Percentiles rank a stretch among this genome's conserved stretches.
phyloP scores from a whole-genome alignment of 163 green algal species.

The Prototheca wickerhamii region DNA sequence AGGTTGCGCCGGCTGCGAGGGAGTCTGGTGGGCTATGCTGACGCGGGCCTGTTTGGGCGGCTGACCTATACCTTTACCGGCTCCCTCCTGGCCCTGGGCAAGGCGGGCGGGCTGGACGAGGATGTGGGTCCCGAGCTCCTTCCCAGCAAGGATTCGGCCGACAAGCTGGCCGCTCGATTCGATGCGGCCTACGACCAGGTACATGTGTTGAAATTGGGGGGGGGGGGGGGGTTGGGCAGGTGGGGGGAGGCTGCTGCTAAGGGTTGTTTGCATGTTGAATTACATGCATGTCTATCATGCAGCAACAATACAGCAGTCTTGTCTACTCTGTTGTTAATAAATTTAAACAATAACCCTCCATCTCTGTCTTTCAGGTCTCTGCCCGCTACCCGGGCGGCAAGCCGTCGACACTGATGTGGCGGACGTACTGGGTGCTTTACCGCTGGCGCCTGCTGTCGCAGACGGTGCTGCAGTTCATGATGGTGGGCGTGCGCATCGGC shows the following conservation, averaged over 20 bases:
- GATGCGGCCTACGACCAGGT: slow-evolving; percentile 14
- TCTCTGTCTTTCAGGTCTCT: too few species aligned
- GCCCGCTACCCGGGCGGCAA: not conserved
- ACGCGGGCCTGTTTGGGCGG: slow-evolving; percentile 12
- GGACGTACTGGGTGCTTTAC: slow-evolving; percentile 24
- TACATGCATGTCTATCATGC: too few species aligned
- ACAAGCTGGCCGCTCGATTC: slow-evolving; percentile 19
- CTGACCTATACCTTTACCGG: slow-evolving; percentile 32
- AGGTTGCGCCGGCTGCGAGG: not conserved
- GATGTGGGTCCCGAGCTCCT: slow-evolving; percentile 26
- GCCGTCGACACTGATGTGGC: slow-evolving; percentile 22
- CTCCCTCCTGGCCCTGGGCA: slow-evolving; percentile 28
- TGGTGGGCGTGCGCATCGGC: slow-evolving; percentile 20
- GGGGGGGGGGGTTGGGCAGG: not conserved
- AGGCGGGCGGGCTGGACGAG: slow-evolving; percentile 16
- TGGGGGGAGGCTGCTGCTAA: too few species aligned
- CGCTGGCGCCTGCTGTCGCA: too few species aligned
- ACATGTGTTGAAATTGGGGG: not conserved
- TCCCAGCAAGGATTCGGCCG: slow-evolving; percentile 12
- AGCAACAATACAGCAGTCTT: too few species aligned
- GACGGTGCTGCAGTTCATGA: slow-evolving; percentile 4
- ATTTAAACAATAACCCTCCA: too few species aligned
- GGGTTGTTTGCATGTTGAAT: too few species aligned
- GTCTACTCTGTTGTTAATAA: too few species aligned
- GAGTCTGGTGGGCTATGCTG: not conserved